phyloP scores from a whole-genome alignment of 1,284 basidiomycete genomes.

The Marasmius tenuissimus region DNA sequence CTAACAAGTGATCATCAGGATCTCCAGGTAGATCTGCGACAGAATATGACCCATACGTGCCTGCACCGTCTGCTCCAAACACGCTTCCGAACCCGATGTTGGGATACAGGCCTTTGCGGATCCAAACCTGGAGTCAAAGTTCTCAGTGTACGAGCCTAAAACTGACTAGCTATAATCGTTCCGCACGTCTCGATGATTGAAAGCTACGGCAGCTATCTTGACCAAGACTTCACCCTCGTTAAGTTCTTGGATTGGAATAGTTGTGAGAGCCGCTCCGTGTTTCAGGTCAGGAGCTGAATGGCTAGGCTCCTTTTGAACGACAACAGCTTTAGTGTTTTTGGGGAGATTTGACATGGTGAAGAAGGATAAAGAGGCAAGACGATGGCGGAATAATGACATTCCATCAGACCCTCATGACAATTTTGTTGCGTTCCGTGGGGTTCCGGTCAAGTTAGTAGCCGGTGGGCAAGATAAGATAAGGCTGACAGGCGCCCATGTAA shows the following conservation, averaged over 20 bases:
- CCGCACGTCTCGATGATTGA: slow-evolving; percentile 76
- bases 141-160: neutral
- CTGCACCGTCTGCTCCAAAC: slow-evolving; percentile 76
- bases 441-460: too few relatives aligned
- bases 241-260: slow-evolving; percentile 47
- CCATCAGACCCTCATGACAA: neutral
- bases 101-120: slow-evolving; percentile 71
- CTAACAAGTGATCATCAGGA: slow-evolving; percentile 31
- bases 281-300: slow-evolving; percentile 29
- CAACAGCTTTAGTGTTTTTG: slow-evolving; percentile 37
- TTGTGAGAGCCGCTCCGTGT: slow-evolving; percentile 55
- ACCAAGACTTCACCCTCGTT: slow-evolving; percentile 62
- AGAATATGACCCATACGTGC: slow-evolving; percentile 33
- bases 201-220: slow-evolving; percentile 66
- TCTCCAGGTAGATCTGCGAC: neutral
- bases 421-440: too few relatives aligned
- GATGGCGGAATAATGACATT: neutral
- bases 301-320: slow-evolving; percentile 35
- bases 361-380: neutral
- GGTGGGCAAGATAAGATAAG: too few relatives aligned
- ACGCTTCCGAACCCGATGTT: slow-evolving; percentile 58
- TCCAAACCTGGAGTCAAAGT: slow-evolving; percentile 59
- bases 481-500: too few relatives aligned
- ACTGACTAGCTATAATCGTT: too few relatives aligned
- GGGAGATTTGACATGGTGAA: slow-evolving; percentile 21